Base-by-base conservation (phyloP, 805 yeast genomes). In the Saturnispora bothae region DNA sequence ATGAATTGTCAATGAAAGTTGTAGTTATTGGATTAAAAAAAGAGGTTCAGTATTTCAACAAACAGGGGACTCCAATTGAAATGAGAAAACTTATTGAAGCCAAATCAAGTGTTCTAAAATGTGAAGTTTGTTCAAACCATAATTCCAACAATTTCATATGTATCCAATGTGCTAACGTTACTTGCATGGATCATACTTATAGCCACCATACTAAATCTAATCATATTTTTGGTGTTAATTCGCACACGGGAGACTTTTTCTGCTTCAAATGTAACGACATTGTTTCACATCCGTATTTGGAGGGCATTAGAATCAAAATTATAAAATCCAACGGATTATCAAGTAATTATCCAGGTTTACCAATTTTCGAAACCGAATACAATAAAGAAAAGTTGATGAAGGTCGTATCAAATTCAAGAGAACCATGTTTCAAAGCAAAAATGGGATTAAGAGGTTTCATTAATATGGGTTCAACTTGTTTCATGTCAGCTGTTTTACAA, bases 381-480 rank as follows among this genome's bases (percentile, higher is more conserved):
- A 51, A 54, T 29, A 17, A 38, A 1, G 46, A 47, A n/a, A 51
- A 50, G 17, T 40, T 36, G 3, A 48, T 52, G 17, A 36, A 61
- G 19, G 53, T 68, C 4, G 34, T 42, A 2, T 37, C 57, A 17
- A 52, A 59, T 25, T 60, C 71, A 2, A 51, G 58, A 31, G 13
- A 50, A 4, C 83, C 84, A 26, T 55, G 64, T 16, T 59, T 52
- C 48, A 69, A 69, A 37, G 80, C 88, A 1, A 65, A 74, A 5
- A 70, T 77, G n/a, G 97, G 96, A 0, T 63, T 92, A 16, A 71
- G 82, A 37, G 98, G 98, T 3, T 73, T 92, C 48, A 78, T 85
- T 36, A 89, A 89, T 56, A 76, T 89, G 78, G 99, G 99, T 0
- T 83, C 98, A 0, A 92, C 98, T 0, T 92, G 99, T 63, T 92